Base-by-base conservation (phyloP, 129 eudicot species). In the Chrysanthemum seticuspe region DNA sequence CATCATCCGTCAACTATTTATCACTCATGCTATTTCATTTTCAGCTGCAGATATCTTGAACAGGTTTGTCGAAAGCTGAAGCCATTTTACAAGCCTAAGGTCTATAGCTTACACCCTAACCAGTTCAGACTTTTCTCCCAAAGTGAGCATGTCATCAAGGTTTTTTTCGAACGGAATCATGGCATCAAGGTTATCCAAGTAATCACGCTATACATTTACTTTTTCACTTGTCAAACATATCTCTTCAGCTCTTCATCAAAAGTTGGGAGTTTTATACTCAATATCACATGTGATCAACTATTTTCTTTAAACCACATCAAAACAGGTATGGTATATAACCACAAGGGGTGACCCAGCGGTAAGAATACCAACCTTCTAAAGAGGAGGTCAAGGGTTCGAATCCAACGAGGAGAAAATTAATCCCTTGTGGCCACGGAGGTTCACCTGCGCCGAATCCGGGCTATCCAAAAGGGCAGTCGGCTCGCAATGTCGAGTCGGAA, bases 1-100 rank as follows among this genome's bases (percentile, higher is more conserved):
- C 45, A 25, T 61, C 44, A 61, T 61, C 18, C 47, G 25, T 61
- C 47, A 23, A 27, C 9, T 12, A 51, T 5, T 62, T 62, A 13
- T 27, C 67, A 13, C 44, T 62, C 19, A 3, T 62, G 67, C 31
- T 62, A 45, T 62, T 29, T 31, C 45, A 62, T 14, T 62, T 29
- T 62, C n/a, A 6, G 48, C 15, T 62, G 67, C 8, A 62, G 67
- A 62, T 62, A 62, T 62, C 67, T n/a, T 45, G 34, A 62, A 62
- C 48, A 62, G 13, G 67, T 14, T 62, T 15, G 21, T 31, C 18
- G 45, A 29, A 62, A 62, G 67, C 48, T 25, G 45, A 62, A 4
- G 67, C n/a, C 67, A 2, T 21, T 29, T 62, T 62, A 27, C 65
- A 1, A 27, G 21, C 45, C 48, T 29, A 62, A 13, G 67, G 34